Evolutionary conservation across 1,284 basidiomycete species (phyloP).

Genomic region (Mrakiaceae sp.): DNA sequence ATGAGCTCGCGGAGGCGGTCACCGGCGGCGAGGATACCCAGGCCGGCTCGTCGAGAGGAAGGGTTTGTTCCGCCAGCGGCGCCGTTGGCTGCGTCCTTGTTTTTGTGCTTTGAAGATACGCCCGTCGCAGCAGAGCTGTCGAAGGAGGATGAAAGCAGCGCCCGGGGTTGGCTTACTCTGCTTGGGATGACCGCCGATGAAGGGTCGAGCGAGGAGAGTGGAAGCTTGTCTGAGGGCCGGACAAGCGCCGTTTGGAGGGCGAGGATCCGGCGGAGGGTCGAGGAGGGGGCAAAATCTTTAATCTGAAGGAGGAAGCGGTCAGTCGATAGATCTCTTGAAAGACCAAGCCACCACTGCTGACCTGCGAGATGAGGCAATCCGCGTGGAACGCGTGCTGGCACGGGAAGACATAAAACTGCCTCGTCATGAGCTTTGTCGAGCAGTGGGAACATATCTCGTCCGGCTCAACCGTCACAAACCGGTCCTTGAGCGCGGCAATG

Average conservation of each 20-base stretch:
- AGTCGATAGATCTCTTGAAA: not conserved
- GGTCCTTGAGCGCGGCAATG: constrained; percentile 68
- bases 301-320: constrained; percentile 43
- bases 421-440: constrained; percentile 56
- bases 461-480: constrained; percentile 88
- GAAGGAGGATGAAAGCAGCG: constrained; percentile 12
- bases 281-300: constrained; percentile 74
- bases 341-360: constrained; percentile 36
- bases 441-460: constrained; percentile 80
- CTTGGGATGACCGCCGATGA: not conserved
- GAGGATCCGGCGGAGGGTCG: constrained; percentile 62
- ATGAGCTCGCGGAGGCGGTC: constrained; percentile 82
- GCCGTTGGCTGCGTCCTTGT: constrained; percentile 49
- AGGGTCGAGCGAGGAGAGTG: not conserved
- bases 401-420: constrained; percentile 97
- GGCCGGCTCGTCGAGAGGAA: no score
- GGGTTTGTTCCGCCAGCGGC: no score
- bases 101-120: constrained; percentile 48
- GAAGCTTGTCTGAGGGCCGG: constrained; percentile 30
- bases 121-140: constrained; percentile 39
- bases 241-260: constrained; percentile 16
- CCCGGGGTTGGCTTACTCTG: not conserved
- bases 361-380: constrained; percentile 83
- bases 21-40: constrained; percentile 48
- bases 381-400: constrained; percentile 95